A percentile compares a stretch with the other conserved stretches of the same genome.
phyloP scores from a whole-genome alignment of 768 basidiomycete species.

The Asterophora lycoperdoides region DNA sequence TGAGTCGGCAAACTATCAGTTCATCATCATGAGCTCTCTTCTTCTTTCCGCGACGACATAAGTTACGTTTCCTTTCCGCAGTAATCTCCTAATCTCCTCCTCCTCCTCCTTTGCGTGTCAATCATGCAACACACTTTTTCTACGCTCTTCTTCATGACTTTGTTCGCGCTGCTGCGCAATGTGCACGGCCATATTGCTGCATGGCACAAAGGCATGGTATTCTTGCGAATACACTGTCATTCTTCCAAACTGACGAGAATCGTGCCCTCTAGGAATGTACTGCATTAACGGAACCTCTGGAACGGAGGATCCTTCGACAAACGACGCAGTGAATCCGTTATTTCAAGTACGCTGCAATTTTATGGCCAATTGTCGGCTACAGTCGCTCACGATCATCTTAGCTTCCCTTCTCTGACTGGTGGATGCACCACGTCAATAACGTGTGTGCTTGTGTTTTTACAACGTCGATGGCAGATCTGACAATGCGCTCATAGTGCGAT shows the following conservation, averaged over 20 bases:
- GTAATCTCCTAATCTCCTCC: too few species aligned
- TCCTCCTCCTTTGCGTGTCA: background rate
- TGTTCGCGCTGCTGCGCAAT: slow-evolving; percentile 10
- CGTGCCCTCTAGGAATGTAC: slow-evolving; percentile 39
- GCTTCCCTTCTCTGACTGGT: slow-evolving; percentile 20
- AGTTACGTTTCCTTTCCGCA: background rate
- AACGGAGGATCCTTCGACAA: slow-evolving; percentile 32
- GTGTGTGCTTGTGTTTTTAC: slow-evolving; percentile 20
- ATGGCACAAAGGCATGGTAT: slow-evolving; percentile 15
- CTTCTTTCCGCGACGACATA: background rate
- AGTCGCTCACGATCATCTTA: slow-evolving; percentile 1
- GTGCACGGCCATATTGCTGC: slow-evolving; percentile 15
- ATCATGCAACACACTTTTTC: background rate
- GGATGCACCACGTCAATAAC: slow-evolving; percentile 32
- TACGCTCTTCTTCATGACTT: slow-evolving; percentile 1
- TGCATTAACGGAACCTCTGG: slow-evolving; percentile 37
- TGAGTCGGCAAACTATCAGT: slow-evolving; percentile 1
- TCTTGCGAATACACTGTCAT: background rate
- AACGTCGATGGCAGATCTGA: background rate
- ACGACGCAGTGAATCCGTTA: slow-evolving; percentile 38
- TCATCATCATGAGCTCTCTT: slow-evolving; percentile 1
- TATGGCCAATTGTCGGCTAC: background rate
- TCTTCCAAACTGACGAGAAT: background rate
- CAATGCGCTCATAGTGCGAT: slow-evolving; percentile 31
- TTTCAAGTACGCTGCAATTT: slow-evolving; percentile 33